A percentile compares a stretch with the other conserved stretches of the same genome.
phyloP scores from a whole-genome alignment of 768 basidiomycete genomes.

The Leccinum disarticulatum region DNA sequence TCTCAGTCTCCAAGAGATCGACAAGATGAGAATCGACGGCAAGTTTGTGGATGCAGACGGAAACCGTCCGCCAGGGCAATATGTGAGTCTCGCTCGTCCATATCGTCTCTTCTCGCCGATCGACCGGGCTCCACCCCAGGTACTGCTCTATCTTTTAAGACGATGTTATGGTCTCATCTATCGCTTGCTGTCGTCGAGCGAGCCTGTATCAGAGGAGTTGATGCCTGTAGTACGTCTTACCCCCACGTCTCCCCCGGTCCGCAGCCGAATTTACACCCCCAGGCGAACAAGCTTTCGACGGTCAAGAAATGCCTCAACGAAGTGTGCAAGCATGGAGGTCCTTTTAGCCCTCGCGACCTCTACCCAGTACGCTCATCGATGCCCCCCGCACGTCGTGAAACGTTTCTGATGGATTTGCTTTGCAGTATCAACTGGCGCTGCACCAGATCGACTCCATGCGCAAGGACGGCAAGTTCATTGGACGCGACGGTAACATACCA shows the following conservation, averaged over 20 bases:
- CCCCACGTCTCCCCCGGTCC: neutral
- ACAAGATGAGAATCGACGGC: conserved; percentile 95
- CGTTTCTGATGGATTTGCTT: conserved; percentile 5
- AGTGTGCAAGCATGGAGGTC: conserved; percentile 92
- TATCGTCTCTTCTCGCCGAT: neutral
- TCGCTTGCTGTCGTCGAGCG: conserved; percentile 87
- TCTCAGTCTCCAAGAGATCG: conserved; percentile 90
- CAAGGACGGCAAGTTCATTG: conserved; percentile 91
- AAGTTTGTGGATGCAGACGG: conserved; percentile 96
- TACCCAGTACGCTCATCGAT: conserved; percentile 71
- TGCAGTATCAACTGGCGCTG: conserved; percentile 87
- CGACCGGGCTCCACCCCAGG: conserved; percentile 43
- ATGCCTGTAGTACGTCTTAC: conserved; percentile 80
- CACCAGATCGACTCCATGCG: conserved; percentile 94
- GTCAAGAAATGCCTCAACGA: conserved; percentile 97
- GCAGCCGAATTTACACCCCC: neutral
- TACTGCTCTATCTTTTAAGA: conserved; percentile 86
- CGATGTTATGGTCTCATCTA: conserved; percentile 98
- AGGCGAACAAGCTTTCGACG: conserved; percentile 96
- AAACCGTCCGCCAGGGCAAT: conserved; percentile 90
- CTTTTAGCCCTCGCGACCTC: conserved; percentile 87
- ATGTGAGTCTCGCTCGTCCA: conserved; percentile 50
- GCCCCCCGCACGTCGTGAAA: neutral
- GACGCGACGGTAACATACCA: conserved; percentile 83
- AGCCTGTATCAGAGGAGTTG: conserved; percentile 96